phyloP scores from a whole-genome alignment of 768 basidiomycete genomes.

The Xerocomellus dryophilus region DNA sequence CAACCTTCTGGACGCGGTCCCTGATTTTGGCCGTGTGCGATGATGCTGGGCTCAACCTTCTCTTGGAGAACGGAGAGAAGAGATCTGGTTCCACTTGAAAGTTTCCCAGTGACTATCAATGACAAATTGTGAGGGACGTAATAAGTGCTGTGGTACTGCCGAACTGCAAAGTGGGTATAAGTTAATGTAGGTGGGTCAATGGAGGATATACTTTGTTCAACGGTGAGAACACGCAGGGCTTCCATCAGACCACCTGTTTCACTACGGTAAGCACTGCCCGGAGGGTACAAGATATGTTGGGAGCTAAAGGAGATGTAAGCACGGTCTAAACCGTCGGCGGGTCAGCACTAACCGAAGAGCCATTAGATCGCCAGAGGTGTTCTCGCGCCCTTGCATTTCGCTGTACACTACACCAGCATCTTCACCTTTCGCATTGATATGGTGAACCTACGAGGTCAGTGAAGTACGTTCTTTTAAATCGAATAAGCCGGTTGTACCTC shows the following conservation, averaged over 20 bases:
- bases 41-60: slow-evolving; percentile 77
- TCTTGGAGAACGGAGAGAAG: slow-evolving; percentile 81
- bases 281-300: slow-evolving; percentile 78
- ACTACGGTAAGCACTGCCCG: slow-evolving; percentile 84
- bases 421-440: slow-evolving; percentile 86
- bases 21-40: slow-evolving; percentile 67
- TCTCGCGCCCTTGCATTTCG: slow-evolving; percentile 96
- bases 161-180: slow-evolving; percentile 52
- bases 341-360: slow-evolving; percentile 59
- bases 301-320: slow-evolving; percentile 41
- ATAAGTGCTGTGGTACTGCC: slow-evolving; percentile 81
- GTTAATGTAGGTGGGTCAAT: slow-evolving; percentile 3
- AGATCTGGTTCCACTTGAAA: slow-evolving; percentile 69
- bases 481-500: slow-evolving; percentile 40
- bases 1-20: slow-evolving; percentile 76
- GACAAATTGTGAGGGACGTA: slow-evolving; percentile 95
- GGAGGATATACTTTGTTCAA: slow-evolving; percentile 73
- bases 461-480: slow-evolving; percentile 2
- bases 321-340: not conserved
- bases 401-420: slow-evolving; percentile 96
- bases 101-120: slow-evolving; percentile 84
- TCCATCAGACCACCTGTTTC: slow-evolving; percentile 98
- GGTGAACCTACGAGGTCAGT: slow-evolving; percentile 73
- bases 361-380: slow-evolving; percentile 90
- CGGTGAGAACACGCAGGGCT: slow-evolving; percentile 76